Conservation (phyloP, 2,329 filamentous ascomycete genomes). For the Calonectria naviculata region DNA sequence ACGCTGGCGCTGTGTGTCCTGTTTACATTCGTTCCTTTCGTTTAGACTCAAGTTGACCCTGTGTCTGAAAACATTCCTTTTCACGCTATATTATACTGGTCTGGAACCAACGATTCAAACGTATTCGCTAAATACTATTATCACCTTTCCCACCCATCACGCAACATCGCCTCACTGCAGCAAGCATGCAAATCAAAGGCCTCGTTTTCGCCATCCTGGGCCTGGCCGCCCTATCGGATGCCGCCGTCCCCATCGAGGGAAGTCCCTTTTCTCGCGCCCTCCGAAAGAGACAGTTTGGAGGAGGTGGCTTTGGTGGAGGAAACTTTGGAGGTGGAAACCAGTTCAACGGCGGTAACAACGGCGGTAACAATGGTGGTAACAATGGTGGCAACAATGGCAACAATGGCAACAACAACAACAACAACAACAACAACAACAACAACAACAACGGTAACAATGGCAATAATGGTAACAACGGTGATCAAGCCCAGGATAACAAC, state of each 20-base stretch:
- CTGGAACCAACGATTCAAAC: conserved; percentile 57
- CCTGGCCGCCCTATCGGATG: conserved; percentile 58
- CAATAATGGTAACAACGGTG: conserved; percentile 22
- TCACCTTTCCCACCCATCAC: conserved; percentile 40
- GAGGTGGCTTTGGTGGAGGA: conserved; percentile 24
- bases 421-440: conserved; percentile 26
- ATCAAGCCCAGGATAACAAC: conserved; percentile 21
- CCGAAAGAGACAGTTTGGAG: conserved; percentile 53
- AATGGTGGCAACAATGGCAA: conserved; percentile 40
- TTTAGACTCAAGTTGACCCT: conserved; percentile 41
- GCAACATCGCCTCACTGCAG: conserved; percentile 17
- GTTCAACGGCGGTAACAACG: conserved; percentile 41
- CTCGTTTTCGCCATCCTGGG: conserved; percentile 61
- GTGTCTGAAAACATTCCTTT: conserved; percentile 60
- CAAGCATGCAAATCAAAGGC: conserved; percentile 65
- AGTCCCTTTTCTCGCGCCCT: conserved; percentile 51
- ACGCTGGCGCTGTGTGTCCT: conserved; percentile 61
- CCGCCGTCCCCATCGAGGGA: conserved; percentile 52
- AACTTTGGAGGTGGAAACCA: conserved; percentile 24
- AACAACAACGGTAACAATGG: conserved; percentile 38
- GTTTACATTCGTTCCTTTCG: conserved; percentile 61
- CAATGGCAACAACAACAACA: conserved; percentile 33
- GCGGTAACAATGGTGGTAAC: conserved; percentile 38
- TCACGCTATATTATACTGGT: conserved; percentile 52
- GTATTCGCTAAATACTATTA: conserved; percentile 13